Conservation (phyloP, 2,329 filamentous ascomycete species). For the Tricladium varicosporioides region DNA sequence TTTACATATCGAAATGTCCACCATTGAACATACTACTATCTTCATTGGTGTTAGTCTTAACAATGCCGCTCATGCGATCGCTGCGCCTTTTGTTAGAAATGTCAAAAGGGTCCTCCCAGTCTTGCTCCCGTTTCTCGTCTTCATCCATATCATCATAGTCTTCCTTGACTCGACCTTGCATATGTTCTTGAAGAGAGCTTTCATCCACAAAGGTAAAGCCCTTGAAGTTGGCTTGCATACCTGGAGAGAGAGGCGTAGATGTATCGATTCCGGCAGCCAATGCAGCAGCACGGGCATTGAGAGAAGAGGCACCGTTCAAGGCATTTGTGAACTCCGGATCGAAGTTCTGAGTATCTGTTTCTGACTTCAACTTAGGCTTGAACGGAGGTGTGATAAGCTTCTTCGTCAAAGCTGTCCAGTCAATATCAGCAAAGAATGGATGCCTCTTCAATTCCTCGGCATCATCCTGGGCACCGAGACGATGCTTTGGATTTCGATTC, state of each 20-base stretch:
- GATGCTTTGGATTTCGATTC: slow-evolving; percentile 95
- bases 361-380: slow-evolving; percentile 94
- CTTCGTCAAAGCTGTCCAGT: slow-evolving; percentile 84
- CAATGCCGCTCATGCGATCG: slow-evolving; percentile 64
- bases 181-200: slow-evolving; percentile 87
- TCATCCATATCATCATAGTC: slow-evolving; percentile 63
- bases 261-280: slow-evolving; percentile 82
- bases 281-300: slow-evolving; percentile 88
- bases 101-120: slow-evolving; percentile 41
- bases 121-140: slow-evolving; percentile 46
- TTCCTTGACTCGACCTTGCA: slow-evolving; percentile 52
- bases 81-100: slow-evolving; percentile 41
- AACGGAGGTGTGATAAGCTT: slow-evolving; percentile 95
- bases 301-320: slow-evolving; percentile 77
- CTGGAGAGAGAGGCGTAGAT: slow-evolving; percentile 89
- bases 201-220: slow-evolving; percentile 99
- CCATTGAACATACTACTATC: slow-evolving; percentile 58
- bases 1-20: slow-evolving; percentile 62
- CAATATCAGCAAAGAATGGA: slow-evolving; percentile 89
- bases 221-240: slow-evolving; percentile 96
- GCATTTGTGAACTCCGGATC: slow-evolving; percentile 98
- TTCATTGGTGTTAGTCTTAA: slow-evolving; percentile 56
- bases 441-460: slow-evolving; percentile 93
- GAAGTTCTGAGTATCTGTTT: slow-evolving; percentile 96
- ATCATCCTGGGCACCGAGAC: slow-evolving; percentile 85